Evolutionary conservation across 2,329 filamentous ascomycete species (phyloP).

Genomic region (Cladosporium sp.): DNA sequence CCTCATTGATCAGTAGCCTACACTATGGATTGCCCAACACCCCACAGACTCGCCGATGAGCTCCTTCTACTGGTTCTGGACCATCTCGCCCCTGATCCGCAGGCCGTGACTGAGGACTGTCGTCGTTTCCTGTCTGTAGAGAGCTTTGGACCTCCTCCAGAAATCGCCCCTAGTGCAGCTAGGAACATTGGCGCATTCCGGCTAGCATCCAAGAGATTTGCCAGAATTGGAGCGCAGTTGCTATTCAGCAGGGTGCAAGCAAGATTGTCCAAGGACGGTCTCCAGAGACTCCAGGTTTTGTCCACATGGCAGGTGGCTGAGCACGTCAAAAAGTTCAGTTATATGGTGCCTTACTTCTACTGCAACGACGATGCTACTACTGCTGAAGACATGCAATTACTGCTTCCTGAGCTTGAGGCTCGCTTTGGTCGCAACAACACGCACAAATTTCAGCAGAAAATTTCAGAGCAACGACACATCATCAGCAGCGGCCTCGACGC

Average conservation of each 20-base stretch:
- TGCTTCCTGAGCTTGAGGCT: conserved; percentile 25
- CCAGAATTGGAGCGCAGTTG: conserved; percentile 47
- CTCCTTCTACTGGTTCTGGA: conserved; percentile 49
- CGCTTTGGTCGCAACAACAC: conserved; percentile 32
- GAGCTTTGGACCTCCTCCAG: conserved; percentile 45
- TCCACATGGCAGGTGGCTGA: conserved; percentile 48
- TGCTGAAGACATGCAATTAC: conserved; percentile 11
- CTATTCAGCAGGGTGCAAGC: conserved; percentile 51
- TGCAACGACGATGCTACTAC: conserved; percentile 47
- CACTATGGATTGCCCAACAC: conserved; percentile 3
- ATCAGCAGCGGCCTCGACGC: conserved; percentile 50
- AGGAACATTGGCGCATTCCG: conserved; percentile 45
- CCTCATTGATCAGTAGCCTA: conserved; percentile 22
- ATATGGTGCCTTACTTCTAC: conserved; percentile 58
- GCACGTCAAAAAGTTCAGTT: conserved; percentile 57
- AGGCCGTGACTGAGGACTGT: conserved; percentile 47
- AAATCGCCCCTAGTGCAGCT: conserved; percentile 39
- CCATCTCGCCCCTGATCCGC: conserved; percentile 49
- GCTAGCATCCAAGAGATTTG: conserved; percentile 47
- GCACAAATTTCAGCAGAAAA: conserved; percentile 36
- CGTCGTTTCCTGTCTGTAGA: conserved; percentile 50
- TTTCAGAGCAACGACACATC: conserved; percentile 49
- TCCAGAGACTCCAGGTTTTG: conserved; percentile 47
- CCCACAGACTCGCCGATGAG: conserved; percentile 43
- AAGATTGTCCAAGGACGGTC: conserved; percentile 47